These are phyloP conservation scores for Diutina neorugosa DNA, from an alignment of 1,139 yeast species.

Conservation along the genomic window DNA sequence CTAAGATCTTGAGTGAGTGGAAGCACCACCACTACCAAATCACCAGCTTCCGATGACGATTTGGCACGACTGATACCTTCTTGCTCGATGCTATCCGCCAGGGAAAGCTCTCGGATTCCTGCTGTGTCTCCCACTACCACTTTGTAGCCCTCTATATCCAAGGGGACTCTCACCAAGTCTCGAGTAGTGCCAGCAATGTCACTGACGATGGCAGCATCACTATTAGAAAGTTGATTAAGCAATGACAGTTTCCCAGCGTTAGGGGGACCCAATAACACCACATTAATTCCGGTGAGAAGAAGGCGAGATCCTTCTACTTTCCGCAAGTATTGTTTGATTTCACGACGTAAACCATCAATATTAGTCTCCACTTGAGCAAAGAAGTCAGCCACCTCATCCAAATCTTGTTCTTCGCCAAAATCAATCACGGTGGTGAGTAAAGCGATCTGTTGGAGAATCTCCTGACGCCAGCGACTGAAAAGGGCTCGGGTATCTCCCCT, in stretches of 20 bases:
- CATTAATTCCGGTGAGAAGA: conserved; percentile 57
- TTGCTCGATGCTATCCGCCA: conserved; percentile 51
- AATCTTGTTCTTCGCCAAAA: conserved; percentile 90
- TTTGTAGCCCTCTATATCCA: conserved; percentile 77
- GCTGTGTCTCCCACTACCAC: conserved; percentile 88
- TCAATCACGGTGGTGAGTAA: conserved; percentile 80
- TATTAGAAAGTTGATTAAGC: conserved; percentile 57
- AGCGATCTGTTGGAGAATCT: conserved; percentile 57
- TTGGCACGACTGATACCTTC: conserved; percentile 81
- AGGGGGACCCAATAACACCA: conserved; percentile 81
- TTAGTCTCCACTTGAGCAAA: conserved; percentile 37
- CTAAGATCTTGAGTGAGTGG: conserved; percentile 18
- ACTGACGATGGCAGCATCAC: conserved; percentile 87
- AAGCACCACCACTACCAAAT: conserved; percentile 45
- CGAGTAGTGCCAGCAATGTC: conserved; percentile 91
- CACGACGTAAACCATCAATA: conserved; percentile 26
- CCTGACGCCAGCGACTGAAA: conserved; percentile 57
- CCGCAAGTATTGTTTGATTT: conserved; percentile 36
- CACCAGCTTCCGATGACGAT: conserved; percentile 42
- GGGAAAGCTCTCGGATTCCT: conserved; percentile 50
- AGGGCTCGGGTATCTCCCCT: conserved; percentile 49
- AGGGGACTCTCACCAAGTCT: conserved; percentile 70
- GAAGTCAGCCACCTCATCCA: conserved; percentile 45
- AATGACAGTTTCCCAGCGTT: conserved; percentile 94
- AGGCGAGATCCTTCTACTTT: conserved; percentile 52